Conservation (phyloP, 768 basidiomycete species). For the Kwoniella dejecticola region DNA sequence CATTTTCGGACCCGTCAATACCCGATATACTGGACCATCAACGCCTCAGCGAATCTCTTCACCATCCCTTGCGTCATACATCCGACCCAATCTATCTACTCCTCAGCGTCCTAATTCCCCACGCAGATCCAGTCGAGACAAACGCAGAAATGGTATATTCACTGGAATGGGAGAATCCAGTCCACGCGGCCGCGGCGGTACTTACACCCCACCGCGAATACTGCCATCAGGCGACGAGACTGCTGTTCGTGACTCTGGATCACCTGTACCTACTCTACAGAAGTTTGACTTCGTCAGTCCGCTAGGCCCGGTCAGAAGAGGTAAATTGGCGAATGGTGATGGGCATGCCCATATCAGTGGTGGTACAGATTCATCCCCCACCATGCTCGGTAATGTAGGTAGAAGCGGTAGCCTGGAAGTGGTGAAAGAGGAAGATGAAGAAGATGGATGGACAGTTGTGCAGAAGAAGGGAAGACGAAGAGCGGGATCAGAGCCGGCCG, state of each 20-base stretch:
- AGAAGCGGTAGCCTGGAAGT: constrained; percentile 29
- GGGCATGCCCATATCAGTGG: background rate
- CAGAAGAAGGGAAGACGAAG: constrained; percentile 26
- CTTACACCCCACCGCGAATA: constrained; percentile 45
- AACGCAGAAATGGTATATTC: constrained; percentile 29
- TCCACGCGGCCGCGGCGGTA: constrained; percentile 39
- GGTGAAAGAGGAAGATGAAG: constrained; percentile 41
- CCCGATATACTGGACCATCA: background rate
- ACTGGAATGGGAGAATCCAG: constrained; percentile 36
- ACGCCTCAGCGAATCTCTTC: constrained; percentile 24
- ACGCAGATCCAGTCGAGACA: constrained; percentile 30
- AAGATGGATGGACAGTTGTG: constrained; percentile 36
- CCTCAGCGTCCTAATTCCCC: constrained; percentile 39
- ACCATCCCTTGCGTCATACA: constrained; percentile 30
- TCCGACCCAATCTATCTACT: constrained; percentile 42
- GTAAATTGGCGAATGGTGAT: constrained; percentile 17
- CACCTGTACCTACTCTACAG: constrained; percentile 29
- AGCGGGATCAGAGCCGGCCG: constrained; percentile 31
- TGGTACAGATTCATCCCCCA: background rate
- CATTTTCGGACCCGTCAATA: constrained; percentile 22
- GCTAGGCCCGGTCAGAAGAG: constrained; percentile 38
- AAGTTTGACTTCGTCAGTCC: constrained; percentile 52
- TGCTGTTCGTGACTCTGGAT: constrained; percentile 20
- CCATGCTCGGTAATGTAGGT: constrained; percentile 16
- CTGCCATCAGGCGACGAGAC: constrained; percentile 48